Evolutionary conservation across 768 basidiomycete species (phyloP), one percentile per base, ranked within the genome.

Genomic region (Lactarius quietus): DNA sequence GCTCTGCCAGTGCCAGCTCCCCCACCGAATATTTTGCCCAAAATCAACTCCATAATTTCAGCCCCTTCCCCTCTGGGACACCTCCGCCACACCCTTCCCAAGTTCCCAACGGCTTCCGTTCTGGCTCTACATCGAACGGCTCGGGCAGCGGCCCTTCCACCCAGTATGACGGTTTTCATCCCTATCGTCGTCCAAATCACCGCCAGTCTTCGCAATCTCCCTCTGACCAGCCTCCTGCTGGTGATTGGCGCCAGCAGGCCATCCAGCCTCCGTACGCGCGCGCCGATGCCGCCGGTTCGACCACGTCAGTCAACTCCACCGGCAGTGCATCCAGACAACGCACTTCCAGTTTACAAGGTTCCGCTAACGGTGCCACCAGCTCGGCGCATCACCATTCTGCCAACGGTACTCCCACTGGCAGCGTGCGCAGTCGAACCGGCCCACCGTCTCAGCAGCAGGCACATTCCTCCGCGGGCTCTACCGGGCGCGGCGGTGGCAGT

Each of bases 191-290:
- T 17, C 89, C 90, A 26, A 80, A 74, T 62, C 66, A 63, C 33
- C 75, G 76, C 15, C 77, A 76, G 58, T 70, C 74, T 6, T 72
- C 76, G 20, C 68, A 70, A 52, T 71, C 71, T n/a, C 36, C 64
- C 59, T 71, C 70, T 56, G 76, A 75, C 45, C 64, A 70, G 41
- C 68, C 68, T 5, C 65, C 73, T 3, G 35, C 57, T 36, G 64
- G 60, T 23, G 86, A 88, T 61, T 83, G 86, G 83, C 83, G 84
- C 62, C 71, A 62, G 68, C 70, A 57, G 69, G 72, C 79, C 6
- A 86, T 88, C 66, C 86, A 88, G 69, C 89, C 90, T 10, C 91
- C 92, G 0, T 93, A 93, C 74, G 87, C 84, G 31, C 86, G 90
- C 64, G 82, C 85, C 28, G 91, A 93, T 63, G 91, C 91, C 9